These are phyloP conservation scores for Centella asiatica DNA, from an alignment of 129 eudicot genomes.

Conservation along the genomic window DNA sequence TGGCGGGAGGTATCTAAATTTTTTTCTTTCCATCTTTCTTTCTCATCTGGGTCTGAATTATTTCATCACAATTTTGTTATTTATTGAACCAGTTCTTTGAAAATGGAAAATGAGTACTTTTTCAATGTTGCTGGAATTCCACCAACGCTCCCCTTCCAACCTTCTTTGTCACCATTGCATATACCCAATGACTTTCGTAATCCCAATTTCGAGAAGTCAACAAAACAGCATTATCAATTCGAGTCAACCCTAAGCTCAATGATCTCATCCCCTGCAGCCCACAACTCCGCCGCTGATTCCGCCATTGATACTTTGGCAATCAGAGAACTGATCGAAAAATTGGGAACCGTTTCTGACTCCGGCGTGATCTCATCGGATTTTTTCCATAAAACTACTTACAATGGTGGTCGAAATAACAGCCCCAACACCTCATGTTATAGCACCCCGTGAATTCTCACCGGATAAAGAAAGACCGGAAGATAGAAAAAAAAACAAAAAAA, in stretches of 20 bases:
- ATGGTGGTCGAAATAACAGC: constrained; percentile 8
- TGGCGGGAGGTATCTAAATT: no score
- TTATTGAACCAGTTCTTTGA: background rate
- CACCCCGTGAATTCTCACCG: constrained; percentile 47
- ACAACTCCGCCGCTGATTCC: constrained; percentile 32
- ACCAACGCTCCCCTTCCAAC: constrained; percentile 29
- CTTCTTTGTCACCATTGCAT: constrained; percentile 17
- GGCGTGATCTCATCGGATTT: constrained; percentile 18
- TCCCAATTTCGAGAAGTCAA: constrained; percentile 12
- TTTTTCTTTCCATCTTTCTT: no score
- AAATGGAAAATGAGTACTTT: constrained; percentile 57
- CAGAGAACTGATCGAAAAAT: constrained; percentile 49
- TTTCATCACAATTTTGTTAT: constrained; percentile 3
- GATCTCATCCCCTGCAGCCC: constrained; percentile 44
- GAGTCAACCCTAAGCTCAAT: constrained; percentile 51
- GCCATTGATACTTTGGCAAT: constrained; percentile 22
- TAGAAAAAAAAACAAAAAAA: no score
- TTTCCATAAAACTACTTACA: constrained; percentile 8
- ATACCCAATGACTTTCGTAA: constrained; percentile 15
- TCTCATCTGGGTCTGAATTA: constrained; percentile 22
- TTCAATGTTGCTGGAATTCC: constrained; percentile 37
- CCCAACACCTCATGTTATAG: constrained; percentile 20
- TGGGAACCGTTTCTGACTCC: constrained; percentile 24
- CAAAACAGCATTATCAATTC: constrained; percentile 29
- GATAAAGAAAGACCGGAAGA: no score